Evolutionary conservation across 2,329 filamentous ascomycete species (phyloP).

Genomic region (Cladosporium sp.): DNA sequence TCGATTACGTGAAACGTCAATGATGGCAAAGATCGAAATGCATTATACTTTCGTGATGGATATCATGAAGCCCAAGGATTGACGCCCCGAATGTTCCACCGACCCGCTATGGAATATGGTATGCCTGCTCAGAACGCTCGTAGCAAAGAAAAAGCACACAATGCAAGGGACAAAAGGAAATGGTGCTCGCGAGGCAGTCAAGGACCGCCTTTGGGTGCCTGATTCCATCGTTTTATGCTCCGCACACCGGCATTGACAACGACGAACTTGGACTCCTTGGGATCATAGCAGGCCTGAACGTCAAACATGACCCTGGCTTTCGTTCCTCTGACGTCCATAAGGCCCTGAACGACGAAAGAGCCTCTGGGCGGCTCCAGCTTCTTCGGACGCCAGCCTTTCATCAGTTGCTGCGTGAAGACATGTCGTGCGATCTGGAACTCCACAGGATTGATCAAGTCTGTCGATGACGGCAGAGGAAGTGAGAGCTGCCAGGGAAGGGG

Average conservation of each 20-base stretch:
- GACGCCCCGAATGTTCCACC: slow-evolving; percentile 1
- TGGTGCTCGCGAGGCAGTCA: slow-evolving; percentile 17
- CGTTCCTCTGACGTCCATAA: slow-evolving; percentile 41
- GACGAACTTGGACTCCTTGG: slow-evolving; percentile 34
- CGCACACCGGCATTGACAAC: slow-evolving; percentile 24
- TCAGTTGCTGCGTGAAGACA: slow-evolving; percentile 22
- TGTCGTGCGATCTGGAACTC: slow-evolving; percentile 27
- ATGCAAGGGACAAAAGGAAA: slow-evolving; percentile 1
- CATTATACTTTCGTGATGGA: slow-evolving; percentile 2
- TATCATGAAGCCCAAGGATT: slow-evolving; percentile 1
- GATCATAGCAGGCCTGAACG: slow-evolving; percentile 41
- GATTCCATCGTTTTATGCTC: slow-evolving; percentile 30
- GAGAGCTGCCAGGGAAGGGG: slow-evolving; percentile 18
- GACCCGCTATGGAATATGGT: background rate
- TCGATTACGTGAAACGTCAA: background rate
- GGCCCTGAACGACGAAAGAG: slow-evolving; percentile 38
- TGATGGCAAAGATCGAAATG: background rate
- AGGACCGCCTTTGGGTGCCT: slow-evolving; percentile 35
- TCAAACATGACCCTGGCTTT: slow-evolving; percentile 39
- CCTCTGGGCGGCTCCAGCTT: slow-evolving; percentile 38
- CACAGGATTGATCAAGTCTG: slow-evolving; percentile 11
- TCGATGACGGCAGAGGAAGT: slow-evolving; percentile 19
- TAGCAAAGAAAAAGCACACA: slow-evolving; percentile 1
- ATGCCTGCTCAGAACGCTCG: slow-evolving; percentile 9
- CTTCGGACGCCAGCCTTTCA: slow-evolving; percentile 28